A percentile compares a stretch with the other conserved stretches of the same genome.
phyloP scores from a whole-genome alignment of 768 basidiomycete species.

The Pholiota conissans region DNA sequence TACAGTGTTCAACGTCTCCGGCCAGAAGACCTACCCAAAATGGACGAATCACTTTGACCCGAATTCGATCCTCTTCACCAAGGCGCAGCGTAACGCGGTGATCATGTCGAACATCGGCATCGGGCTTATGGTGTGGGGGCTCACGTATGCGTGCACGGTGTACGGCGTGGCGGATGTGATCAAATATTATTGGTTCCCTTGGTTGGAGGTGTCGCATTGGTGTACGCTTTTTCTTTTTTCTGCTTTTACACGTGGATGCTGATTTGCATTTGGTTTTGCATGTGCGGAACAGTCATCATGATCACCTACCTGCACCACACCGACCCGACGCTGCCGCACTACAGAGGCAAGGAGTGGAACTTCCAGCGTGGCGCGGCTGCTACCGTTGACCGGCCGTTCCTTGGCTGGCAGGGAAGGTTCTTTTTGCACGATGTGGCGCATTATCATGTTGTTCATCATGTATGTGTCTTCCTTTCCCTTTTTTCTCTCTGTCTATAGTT shows the following conservation, averaged over 20 bases:
- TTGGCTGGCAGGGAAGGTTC: conserved; percentile 66
- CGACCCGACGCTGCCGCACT: conserved; percentile 56
- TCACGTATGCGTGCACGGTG: conserved; percentile 32
- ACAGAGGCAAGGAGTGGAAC: conserved; percentile 57
- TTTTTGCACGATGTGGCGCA: conserved; percentile 67
- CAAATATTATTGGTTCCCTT: conserved; percentile 53
- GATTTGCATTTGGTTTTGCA: background rate
- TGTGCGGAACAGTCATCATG: conserved; percentile 39
- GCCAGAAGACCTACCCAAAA: conserved; percentile 57
- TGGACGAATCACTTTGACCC: conserved; percentile 71
- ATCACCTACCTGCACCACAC: conserved; percentile 69
- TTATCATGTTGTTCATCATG: conserved; percentile 64
- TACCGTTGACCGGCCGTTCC: conserved; percentile 56
- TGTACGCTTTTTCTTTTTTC: conserved; percentile 32
- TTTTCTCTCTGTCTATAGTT: background rate
- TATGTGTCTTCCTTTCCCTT: conserved; percentile 22
- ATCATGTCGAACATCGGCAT: conserved; percentile 62
- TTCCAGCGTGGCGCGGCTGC: conserved; percentile 63
- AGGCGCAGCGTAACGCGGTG: conserved; percentile 49
- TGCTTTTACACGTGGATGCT: no score
- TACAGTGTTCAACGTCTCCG: conserved; percentile 68
- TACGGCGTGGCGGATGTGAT: conserved; percentile 42
- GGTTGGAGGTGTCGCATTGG: conserved; percentile 58
- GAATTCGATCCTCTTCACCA: conserved; percentile 55
- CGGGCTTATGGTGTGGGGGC: conserved; percentile 41